phyloP scores from a whole-genome alignment of 2,329 filamentous ascomycete species.

The Akanthomyces dipterigenus region DNA sequence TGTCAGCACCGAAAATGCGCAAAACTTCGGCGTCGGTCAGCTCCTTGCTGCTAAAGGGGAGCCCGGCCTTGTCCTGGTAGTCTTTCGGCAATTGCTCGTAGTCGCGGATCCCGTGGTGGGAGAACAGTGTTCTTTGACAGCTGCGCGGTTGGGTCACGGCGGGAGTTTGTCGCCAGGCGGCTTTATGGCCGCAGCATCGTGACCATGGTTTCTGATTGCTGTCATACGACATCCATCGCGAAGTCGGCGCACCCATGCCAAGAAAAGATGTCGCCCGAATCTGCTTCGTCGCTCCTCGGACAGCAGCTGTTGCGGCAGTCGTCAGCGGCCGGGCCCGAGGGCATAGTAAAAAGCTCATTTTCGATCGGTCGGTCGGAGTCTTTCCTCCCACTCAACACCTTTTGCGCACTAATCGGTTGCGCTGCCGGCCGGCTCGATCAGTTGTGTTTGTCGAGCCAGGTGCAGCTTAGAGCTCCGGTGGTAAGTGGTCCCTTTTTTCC shows the following conservation, averaged over 20 bases:
- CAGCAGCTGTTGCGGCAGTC: neutral
- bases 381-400: neutral
- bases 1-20: constrained; percentile 42
- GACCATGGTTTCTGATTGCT: neutral
- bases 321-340: neutral
- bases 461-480: neutral
- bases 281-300: neutral
- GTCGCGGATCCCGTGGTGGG: constrained; percentile 36
- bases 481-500: neutral
- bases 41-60: constrained; percentile 45
- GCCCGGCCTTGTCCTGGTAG: constrained; percentile 49
- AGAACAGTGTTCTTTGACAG: constrained; percentile 28
- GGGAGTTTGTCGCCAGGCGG: neutral
- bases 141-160: neutral
- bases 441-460: neutral
- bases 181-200: neutral
- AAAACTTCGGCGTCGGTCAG: constrained; percentile 41
- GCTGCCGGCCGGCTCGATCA: neutral
- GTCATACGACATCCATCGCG: constrained; percentile 15
- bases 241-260: neutral
- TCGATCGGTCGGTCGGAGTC: neutral
- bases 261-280: neutral
- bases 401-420: neutral
- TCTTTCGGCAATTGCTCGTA: constrained; percentile 52
- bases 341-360: constrained; percentile 2